A percentile compares a stretch with the other conserved stretches of the same genome.
These are phyloP conservation scores for Hemileccinum hortonii DNA, from an alignment of 1,284 basidiomycete species.

Conservation along the genomic window DNA sequence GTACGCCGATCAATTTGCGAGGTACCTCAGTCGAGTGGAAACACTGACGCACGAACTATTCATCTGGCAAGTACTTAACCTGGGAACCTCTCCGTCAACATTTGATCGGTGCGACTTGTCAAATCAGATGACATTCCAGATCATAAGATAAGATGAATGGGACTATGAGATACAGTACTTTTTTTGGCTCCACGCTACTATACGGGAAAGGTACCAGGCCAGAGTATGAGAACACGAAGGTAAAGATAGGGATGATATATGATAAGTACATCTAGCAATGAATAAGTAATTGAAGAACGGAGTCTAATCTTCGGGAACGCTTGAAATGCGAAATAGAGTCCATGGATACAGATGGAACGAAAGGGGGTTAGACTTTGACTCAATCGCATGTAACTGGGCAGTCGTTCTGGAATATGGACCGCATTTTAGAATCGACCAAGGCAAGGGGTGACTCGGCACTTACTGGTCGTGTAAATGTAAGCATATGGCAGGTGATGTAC, in stretches of 20 bases:
- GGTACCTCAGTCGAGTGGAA: no score
- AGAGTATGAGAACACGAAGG: slow-evolving; percentile 16
- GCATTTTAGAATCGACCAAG: slow-evolving; percentile 2
- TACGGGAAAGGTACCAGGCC: slow-evolving; percentile 8
- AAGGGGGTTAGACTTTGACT: slow-evolving; percentile 9
- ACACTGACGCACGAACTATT: neutral
- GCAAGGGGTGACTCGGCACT: slow-evolving; percentile 22
- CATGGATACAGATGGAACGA: slow-evolving; percentile 29
- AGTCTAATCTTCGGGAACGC: slow-evolving; percentile 14
- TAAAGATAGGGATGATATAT: slow-evolving; percentile 17
- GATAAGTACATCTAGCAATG: slow-evolving; percentile 22
- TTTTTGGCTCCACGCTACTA: slow-evolving; percentile 18
- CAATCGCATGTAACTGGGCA: slow-evolving; percentile 31
- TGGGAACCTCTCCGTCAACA: neutral
- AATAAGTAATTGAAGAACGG: slow-evolving; percentile 18
- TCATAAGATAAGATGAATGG: slow-evolving; percentile 19
- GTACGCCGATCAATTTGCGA: no score
- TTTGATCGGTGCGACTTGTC: neutral
- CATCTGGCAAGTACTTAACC: neutral
- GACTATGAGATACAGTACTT: slow-evolving; percentile 26
- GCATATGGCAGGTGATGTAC: slow-evolving; percentile 77
- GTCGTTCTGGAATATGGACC: slow-evolving; percentile 24
- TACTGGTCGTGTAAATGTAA: slow-evolving; percentile 61
- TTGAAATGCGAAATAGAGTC: slow-evolving; percentile 2
- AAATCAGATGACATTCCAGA: slow-evolving; percentile 19